These are phyloP conservation scores for Verruconis gallopava DNA, from an alignment of 2,329 filamentous ascomycete genomes.

Conservation along the genomic window DNA sequence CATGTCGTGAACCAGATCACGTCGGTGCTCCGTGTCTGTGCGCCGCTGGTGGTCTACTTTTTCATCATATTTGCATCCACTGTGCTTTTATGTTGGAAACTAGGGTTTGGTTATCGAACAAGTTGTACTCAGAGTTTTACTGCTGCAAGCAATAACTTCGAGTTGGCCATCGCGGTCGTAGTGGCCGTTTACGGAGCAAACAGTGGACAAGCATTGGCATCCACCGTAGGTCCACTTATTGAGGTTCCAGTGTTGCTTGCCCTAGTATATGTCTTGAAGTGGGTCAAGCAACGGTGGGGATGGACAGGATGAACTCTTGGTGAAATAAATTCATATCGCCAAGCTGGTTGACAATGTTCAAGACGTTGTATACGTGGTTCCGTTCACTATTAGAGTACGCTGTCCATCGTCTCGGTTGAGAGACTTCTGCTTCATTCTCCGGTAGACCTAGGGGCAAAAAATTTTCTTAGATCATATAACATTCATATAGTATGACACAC, in stretches of 20 bases:
- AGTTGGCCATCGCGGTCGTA: slow-evolving; percentile 78
- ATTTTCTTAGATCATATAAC: no score
- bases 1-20: slow-evolving; percentile 74
- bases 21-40: slow-evolving; percentile 66
- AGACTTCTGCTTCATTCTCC: no score
- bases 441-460: no score
- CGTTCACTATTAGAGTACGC: no score
- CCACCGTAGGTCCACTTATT: slow-evolving; percentile 73
- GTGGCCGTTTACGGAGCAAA: slow-evolving; percentile 66
- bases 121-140: slow-evolving; percentile 73
- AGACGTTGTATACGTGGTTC: no score
- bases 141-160: slow-evolving; percentile 86
- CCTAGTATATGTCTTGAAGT: slow-evolving; percentile 61
- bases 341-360: no score
- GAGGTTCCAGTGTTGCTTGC: slow-evolving; percentile 72
- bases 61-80: slow-evolving; percentile 59
- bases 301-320: slow-evolving; percentile 35
- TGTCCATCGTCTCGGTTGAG: no score
- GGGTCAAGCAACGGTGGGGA: slow-evolving; percentile 39
- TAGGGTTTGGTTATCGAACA: slow-evolving; percentile 63
- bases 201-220: slow-evolving; percentile 68
- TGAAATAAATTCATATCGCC: no score
- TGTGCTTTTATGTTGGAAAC: slow-evolving; percentile 44
- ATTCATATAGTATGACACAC: no score
- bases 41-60: slow-evolving; percentile 75